Evolutionary conservation across 2,329 filamentous ascomycete genomes (phyloP).

Genomic region (Aspergillus sp.): DNA sequence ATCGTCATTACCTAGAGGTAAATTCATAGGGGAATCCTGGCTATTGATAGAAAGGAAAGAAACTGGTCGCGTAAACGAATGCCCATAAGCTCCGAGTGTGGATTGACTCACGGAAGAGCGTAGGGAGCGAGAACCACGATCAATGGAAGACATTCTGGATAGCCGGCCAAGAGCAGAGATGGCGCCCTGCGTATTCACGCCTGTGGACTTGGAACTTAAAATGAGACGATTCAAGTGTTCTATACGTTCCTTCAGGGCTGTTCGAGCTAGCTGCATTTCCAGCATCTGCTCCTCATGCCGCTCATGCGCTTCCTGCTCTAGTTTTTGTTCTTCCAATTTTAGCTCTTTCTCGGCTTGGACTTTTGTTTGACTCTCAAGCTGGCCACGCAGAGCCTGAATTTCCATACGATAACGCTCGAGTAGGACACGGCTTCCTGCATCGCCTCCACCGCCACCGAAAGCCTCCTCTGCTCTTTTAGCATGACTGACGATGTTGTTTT

Average conservation of each 20-base stretch:
- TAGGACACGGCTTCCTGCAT: conserved; percentile 81
- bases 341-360: conserved; percentile 60
- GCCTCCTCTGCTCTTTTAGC: conserved; percentile 94
- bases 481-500: conserved; percentile 97
- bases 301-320: conserved; percentile 77
- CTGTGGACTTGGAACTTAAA: conserved; percentile 90
- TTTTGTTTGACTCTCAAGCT: conserved; percentile 81
- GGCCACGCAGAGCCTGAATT: conserved; percentile 75
- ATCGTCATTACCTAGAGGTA: conserved; percentile 42
- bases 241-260: conserved; percentile 93
- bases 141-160: conserved; percentile 56
- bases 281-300: conserved; percentile 96
- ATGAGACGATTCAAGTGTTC: conserved; percentile 95
- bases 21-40: conserved; percentile 31
- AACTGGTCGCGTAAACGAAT: conserved; percentile 62
- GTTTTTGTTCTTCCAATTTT: conserved; percentile 69
- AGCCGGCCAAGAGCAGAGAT: conserved; percentile 68
- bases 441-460: conserved; percentile 69
- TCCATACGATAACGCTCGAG: conserved; percentile 93
- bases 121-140: conserved; percentile 53
- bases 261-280: conserved; percentile 96
- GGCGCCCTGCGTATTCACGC: conserved; percentile 78
- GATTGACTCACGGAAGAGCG: conserved; percentile 72
- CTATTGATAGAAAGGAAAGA: conserved; percentile 65
- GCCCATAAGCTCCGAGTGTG: conserved; percentile 44